Evolutionary conservation across 345 rosid species (phyloP), one percentile per base, ranked within the genome.

Genomic region (Euphorbia tirucalli): DNA sequence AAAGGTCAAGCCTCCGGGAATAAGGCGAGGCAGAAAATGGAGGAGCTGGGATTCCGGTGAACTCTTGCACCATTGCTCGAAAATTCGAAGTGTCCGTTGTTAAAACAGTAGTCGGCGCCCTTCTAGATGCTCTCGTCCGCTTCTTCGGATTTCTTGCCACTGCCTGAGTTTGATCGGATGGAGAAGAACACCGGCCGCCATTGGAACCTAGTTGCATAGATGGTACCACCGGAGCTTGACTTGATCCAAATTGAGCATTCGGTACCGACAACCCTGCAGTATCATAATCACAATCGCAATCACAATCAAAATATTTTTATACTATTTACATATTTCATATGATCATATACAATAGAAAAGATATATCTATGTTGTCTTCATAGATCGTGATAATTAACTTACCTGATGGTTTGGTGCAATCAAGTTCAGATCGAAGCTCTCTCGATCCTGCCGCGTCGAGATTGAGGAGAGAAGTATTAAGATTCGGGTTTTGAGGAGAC

Each of bases 1-100:
- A 89, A 31, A 89, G 91, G 74, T 93, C 91, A 35, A 88, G 74
- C 64, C 91, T 82, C 49, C 88, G 87, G 62, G 96, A 79, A 73
- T 79, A 88, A 0, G 90, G 74, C 3, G 86, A 83, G 62, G 81
- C 86, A 0, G 96, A 85, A 73, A 91, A 93, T 0, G 97, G 97
- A 0, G 92, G 88, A 3, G 92, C 81, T 0, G 98, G 96, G 63
- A 87, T 87, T 46, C 98, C 98, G 0, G 98, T 93, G 77, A 93
- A 93, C 66, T 93, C 98, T 75, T 93, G 98, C 74, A 93, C 98
- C 93, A 93, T 93, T 69, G 93, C 87, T 75, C 98, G 74, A 76
- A 93, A 93, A 79, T 93, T 93, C 5, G 90, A 82, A 7, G 98
- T 86, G 86, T 93, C 96, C 25, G 98, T 93, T 52, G 92, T 88